These are phyloP conservation scores for Asterophora parasitica DNA, from an alignment of 768 basidiomycete genomes.

Conservation along the genomic window DNA sequence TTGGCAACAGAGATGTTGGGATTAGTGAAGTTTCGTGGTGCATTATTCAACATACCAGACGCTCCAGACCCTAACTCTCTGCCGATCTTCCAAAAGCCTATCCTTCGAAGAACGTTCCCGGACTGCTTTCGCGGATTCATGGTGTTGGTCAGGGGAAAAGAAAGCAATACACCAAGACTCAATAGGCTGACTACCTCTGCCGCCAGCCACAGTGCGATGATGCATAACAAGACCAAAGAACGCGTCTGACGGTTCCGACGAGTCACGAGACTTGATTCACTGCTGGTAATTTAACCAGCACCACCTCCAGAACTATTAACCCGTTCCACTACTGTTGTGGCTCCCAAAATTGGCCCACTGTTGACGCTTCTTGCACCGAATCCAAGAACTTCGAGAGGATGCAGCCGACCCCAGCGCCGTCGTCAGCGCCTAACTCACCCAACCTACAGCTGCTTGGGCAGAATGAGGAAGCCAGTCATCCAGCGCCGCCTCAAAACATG, in stretches of 20 bases:
- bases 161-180: slow-evolving; percentile 12
- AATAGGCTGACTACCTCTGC: slow-evolving; percentile 15
- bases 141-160: slow-evolving; percentile 16
- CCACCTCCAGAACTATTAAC: too few species aligned
- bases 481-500: slow-evolving; percentile 57
- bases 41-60: slow-evolving; percentile 47
- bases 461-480: slow-evolving; percentile 34
- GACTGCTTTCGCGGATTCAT: slow-evolving; percentile 22
- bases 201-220: not conserved
- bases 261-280: slow-evolving; percentile 16
- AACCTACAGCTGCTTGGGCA: slow-evolving; percentile 9
- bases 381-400: slow-evolving; percentile 32
- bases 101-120: slow-evolving; percentile 53
- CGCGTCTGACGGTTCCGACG: slow-evolving; percentile 25
- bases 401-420: slow-evolving; percentile 65
- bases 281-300: too few species aligned
- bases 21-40: not conserved
- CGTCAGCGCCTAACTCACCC: slow-evolving; percentile 52
- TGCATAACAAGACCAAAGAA: slow-evolving; percentile 29
- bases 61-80: slow-evolving; percentile 79
- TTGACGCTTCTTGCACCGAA: not conserved
- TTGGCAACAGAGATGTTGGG: not conserved
- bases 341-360: not conserved
- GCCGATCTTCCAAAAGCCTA: slow-evolving; percentile 81
- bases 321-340: not conserved